Evolutionary conservation across 1,139 yeast species (phyloP).

Genomic region (Hemisphaericaspora xylofermentans): DNA sequence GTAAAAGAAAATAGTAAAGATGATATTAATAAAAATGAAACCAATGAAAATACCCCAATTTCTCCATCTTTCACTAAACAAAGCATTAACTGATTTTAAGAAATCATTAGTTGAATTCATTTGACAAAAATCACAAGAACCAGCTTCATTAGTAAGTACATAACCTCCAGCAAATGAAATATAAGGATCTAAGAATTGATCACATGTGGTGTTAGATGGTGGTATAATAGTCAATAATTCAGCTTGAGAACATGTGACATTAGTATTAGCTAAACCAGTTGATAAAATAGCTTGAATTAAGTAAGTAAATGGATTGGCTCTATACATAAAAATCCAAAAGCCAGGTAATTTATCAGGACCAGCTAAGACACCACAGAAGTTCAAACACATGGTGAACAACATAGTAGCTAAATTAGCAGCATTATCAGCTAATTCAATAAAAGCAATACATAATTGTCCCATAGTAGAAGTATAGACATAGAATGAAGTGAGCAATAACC

Average conservation of each 20-base stretch:
- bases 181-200: conserved; percentile 47
- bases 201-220: conserved; percentile 56
- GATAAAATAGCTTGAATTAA: conserved; percentile 38
- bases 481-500: conserved; percentile 44
- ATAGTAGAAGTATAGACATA: conserved; percentile 34
- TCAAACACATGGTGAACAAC: conserved; percentile 32
- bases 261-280: conserved; percentile 25
- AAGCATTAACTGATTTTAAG: conserved; percentile 43
- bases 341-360: conserved; percentile 28
- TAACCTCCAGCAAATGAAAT: conserved; percentile 50
- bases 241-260: conserved; percentile 24
- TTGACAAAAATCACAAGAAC: conserved; percentile 52
- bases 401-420: conserved; percentile 35
- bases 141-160: conserved; percentile 34
- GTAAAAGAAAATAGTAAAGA: conserved; percentile 55
- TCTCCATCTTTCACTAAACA: conserved; percentile 60
- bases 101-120: conserved; percentile 50
- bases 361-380: conserved; percentile 38
- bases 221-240: conserved; percentile 30
- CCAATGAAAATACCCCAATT: conserved; percentile 58
- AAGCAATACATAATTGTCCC: conserved; percentile 41
- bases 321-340: conserved; percentile 56
- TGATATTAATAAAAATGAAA: conserved; percentile 52
- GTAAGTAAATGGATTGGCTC: conserved; percentile 68
- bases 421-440: conserved; percentile 37